Base-by-base conservation (phyloP, 2,329 filamentous ascomycete genomes). In the Aspergillus vadensis region DNA sequence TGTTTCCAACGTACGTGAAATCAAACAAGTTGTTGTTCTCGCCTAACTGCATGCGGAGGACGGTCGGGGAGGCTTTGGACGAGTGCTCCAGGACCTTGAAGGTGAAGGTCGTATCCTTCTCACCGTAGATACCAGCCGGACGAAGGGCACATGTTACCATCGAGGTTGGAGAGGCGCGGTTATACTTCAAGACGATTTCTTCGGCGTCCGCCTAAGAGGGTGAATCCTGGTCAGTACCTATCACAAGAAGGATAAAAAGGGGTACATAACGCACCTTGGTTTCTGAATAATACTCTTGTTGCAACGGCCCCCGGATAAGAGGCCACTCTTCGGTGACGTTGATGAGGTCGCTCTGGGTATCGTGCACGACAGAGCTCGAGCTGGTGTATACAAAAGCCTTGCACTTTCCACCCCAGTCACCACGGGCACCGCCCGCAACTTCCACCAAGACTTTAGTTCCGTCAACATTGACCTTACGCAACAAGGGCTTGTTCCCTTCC, bases 331-430 rank as follows among this genome's bases (percentile, higher is more conserved):
- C 94, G 76, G 93, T 89, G 65, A 91, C 92, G 74, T 97, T 93
- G 74, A 88, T 84, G 74, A 96, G 84, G 74, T 97, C 91, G 62
- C 80, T 85, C 63, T 83, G 81, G 68, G 93, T 93, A 77, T 98
- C 92, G 72, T 91, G 89, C 65, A 97, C 82, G 63, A 97, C 89
- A 62, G 92, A 96, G 56, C 91, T 90, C 57, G 90, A 95, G 76
- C 91, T 95, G 17, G 94, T 98, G 78, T 94, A 97, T 50, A 98
- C 91, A 65, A 98, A 87, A 0, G 86, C 91, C 77, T 88, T 91
- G 70, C 79, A 80, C 58, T 76, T 75, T 56, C 78, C 76, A 59
- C 94, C 92, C 63, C 85, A 88, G 39, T 85, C 75, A 15, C 77
- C 84, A 66, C 85, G 81, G 71, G 85, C 84, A 68, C 90, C 90